Percentiles rank a stretch among this genome's conserved stretches.
Evolutionary conservation across 177 flowering plant genomes (phyloP).

Genomic region (Vitis hybrid): DNA sequence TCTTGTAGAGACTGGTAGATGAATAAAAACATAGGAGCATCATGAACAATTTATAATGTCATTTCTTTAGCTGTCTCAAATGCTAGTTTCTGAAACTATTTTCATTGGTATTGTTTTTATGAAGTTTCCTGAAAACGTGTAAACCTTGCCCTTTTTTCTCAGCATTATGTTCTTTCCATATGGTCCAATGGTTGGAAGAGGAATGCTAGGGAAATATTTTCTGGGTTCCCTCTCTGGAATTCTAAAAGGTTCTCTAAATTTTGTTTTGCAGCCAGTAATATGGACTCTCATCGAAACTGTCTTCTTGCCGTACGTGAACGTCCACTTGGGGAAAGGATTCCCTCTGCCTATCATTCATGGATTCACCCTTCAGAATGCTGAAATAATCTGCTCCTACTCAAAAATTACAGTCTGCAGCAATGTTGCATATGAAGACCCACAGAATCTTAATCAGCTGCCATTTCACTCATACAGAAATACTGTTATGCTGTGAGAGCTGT

Average conservation of each 20-base stretch:
- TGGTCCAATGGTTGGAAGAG: too few relatives aligned
- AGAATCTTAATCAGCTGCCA: conserved; percentile 4
- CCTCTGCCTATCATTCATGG: conserved; percentile 78
- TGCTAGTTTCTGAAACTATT: too few relatives aligned
- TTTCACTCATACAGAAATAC: not conserved
- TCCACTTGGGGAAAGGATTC: conserved; percentile 62
- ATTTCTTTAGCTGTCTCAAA: too few relatives aligned
- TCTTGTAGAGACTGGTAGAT: too few relatives aligned
- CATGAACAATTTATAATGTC: too few relatives aligned
- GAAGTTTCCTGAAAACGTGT: too few relatives aligned
- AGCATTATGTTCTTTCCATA: too few relatives aligned
- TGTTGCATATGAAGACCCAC: conserved; percentile 29
- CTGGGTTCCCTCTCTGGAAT: too few relatives aligned
- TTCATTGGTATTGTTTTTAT: too few relatives aligned
- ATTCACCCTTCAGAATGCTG: conserved; percentile 68
- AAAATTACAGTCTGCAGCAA: conserved; percentile 65
- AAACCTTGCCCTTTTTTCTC: too few relatives aligned
- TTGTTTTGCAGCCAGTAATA: conserved; percentile 64
- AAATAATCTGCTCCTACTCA: conserved; percentile 36
- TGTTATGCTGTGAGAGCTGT: not conserved
- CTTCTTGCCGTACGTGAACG: conserved; percentile 63
- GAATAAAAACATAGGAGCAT: too few relatives aligned
- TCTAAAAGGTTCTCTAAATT: not conserved
- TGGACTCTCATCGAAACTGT: conserved; percentile 72
- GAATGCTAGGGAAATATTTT: too few relatives aligned